Percentiles rank a stretch among this genome's conserved stretches.
Conservation (phyloP, 768 basidiomycete species). For the Hemileccinum rubropunctum region DNA sequence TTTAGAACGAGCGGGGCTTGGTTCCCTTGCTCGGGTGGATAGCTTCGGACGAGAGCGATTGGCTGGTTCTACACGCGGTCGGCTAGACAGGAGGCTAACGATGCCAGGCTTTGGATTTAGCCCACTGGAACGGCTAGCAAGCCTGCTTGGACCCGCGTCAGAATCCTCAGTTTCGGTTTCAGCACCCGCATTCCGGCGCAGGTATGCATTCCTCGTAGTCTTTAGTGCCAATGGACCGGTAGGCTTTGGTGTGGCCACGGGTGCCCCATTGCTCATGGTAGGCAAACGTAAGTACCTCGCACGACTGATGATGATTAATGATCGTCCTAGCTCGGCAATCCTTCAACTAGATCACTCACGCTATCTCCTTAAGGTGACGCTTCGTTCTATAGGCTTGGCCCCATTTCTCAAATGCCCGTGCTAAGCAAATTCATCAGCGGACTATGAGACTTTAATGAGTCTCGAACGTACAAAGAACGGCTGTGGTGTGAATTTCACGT, state of each 20-base stretch:
- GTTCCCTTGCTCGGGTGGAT: conserved; percentile 27
- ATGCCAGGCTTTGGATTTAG: conserved; percentile 32
- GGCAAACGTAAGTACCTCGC: conserved; percentile 81
- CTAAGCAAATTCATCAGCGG: conserved; percentile 12
- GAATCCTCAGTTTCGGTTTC: conserved; percentile 34
- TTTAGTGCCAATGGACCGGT: conserved; percentile 26
- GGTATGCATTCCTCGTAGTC: conserved; percentile 29
- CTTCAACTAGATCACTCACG: conserved; percentile 50
- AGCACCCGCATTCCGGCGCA: conserved; percentile 24
- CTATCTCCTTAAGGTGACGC: conserved; percentile 74
- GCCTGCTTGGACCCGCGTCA: conserved; percentile 25
- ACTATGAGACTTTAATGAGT: background rate
- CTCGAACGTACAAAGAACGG: conserved; percentile 53
- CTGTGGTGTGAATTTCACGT: conserved; percentile 53
- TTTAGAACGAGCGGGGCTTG: conserved; percentile 32
- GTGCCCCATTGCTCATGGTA: conserved; percentile 43
- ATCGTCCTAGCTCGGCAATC: conserved; percentile 18
- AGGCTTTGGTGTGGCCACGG: conserved; percentile 26
- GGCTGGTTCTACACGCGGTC: conserved; percentile 25
- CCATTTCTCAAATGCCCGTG: conserved; percentile 68
- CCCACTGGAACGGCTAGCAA: conserved; percentile 25
- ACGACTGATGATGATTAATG: conserved; percentile 48
- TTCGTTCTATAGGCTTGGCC: conserved; percentile 64
- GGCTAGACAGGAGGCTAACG: conserved; percentile 38
- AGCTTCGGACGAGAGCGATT: conserved; percentile 27